Evolutionary conservation across 257 asterid genomes (phyloP), one percentile per base, ranked within the genome.

Genomic region (Penstemon barbatus): DNA sequence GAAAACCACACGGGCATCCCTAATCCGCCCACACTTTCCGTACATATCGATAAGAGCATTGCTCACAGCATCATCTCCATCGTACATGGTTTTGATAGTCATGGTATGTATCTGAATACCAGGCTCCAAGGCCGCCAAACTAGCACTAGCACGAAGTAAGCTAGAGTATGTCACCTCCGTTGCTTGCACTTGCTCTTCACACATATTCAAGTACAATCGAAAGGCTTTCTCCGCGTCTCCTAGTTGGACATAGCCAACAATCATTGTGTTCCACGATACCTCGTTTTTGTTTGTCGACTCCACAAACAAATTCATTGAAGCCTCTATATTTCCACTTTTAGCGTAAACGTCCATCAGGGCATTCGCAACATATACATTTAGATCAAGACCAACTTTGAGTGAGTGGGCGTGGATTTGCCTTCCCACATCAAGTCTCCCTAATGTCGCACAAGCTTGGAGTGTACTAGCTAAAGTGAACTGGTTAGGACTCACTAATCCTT

Each of bases 281-380:
- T 78, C 97, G 50, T 88, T 92, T 70, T 57, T 92, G 57, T 83
- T 80, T 54, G 57, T 68, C 1, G 78, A 80, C 73, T 73, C 83
- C 73, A 49, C 54, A 72, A 92, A 90, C 81, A 92, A 71, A 40
- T 81, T 66, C 82, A 75, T 73, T 4, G 98, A 76, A 54, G 69
- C 77, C 61, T 78, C 89, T 80, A 92, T 82, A 42, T 80, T 78
- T 68, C 92, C 97, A 74, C 92, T 83, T 82, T 90, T 92, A 45
- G 94, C 90, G 79, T 92, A 90, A 74, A 88, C 89, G 25, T 88
- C 97, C 95, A 92, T 90, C 80, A 92, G 96, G 68, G 95, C 96
- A 68, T 92, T 92, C 57, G 77, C 74, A 71, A 89, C 85, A 77
- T 78, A 90, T 42, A 90, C 84, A 66, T 92, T 87, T 4, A 72